Base-by-base conservation (phyloP, 352 stramenopile species). In the Globisporangium takayamanum region DNA sequence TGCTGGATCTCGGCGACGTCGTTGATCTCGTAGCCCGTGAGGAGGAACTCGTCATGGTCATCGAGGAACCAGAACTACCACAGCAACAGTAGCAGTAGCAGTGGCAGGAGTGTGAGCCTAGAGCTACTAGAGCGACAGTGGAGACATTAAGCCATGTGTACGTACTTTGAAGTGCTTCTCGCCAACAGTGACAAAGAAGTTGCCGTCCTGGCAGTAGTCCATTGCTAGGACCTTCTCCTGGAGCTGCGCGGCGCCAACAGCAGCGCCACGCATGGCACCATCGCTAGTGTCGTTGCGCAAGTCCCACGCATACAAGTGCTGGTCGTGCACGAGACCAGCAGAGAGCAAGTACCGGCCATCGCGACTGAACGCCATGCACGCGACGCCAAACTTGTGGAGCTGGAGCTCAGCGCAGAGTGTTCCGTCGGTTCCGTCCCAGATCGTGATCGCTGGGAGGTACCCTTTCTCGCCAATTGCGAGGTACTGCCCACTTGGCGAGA, bases 381-480 rank as follows among this genome's bases (percentile, higher is more conserved):
- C 77, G 16, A 96, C 68, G 50, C 88, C 85, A 44, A 91, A 95
- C 58, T 88, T 78, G 64, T 96, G 85, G 8, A 68, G 58, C 63
- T 93, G 84, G 26, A 96, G 61, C 64, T 95, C 85, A 15, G 83
- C 78, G n/a, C 82, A 84, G 16, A 95, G 79, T 58, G 78, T 81
- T 50, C 87, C 86, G 48, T 88, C 76, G 16, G 69, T 70, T 26
- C 84, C 74, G 50, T 95, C 82, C 84, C 86, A 96, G 28, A 96
- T 89, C 28, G 85, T 94, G 51, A 96, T 92, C 1, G 87, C 76
- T 4, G 86, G 85, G 15, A 81, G 28, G 60, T 92, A 88, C 0
- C 88, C 87, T 69, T 89, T 88, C 68, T 96, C 84, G n/a, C 87
- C 86, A 37, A 96, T 93, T 6, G 87, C 88, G 5, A 96, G 68